These are phyloP conservation scores for Lachnellula occidentalis DNA, from an alignment of 2,329 filamentous ascomycete genomes.

Conservation along the genomic window DNA sequence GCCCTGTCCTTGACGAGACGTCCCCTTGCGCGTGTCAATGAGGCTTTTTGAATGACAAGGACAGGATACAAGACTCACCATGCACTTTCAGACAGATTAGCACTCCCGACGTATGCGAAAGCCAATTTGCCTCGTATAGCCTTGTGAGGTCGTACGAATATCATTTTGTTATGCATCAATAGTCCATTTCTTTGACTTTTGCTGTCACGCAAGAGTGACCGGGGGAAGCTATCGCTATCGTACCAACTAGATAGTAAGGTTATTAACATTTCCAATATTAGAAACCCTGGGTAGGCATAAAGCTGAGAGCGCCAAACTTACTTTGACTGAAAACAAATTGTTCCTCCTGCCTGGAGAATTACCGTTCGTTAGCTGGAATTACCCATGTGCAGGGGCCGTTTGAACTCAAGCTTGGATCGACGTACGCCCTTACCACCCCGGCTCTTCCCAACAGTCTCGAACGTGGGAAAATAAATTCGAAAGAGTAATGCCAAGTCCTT, in stretches of 20 bases:
- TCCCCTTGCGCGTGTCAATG: constrained; percentile 52
- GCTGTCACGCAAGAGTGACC: constrained; percentile 67
- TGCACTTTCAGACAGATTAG: constrained; percentile 88
- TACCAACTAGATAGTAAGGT: constrained; percentile 41
- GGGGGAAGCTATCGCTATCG: constrained; percentile 63
- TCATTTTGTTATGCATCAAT: constrained; percentile 83
- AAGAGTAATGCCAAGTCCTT: constrained; percentile 44
- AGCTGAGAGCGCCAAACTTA: constrained; percentile 35
- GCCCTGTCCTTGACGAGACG: constrained; percentile 64
- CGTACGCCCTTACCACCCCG: constrained; percentile 55
- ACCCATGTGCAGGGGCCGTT: not conserved
- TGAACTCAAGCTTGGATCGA: not conserved
- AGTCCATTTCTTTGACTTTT: constrained; percentile 64
- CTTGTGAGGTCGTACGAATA: constrained; percentile 40
- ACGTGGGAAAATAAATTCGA: constrained; percentile 76
- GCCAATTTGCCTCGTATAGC: constrained; percentile 34
- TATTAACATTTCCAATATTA: not conserved
- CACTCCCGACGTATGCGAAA: constrained; percentile 86
- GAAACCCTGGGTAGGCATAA: not conserved
- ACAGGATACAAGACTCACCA: constrained; percentile 54
- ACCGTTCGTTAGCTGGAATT: constrained; percentile 4
- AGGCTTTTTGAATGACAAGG: not conserved
- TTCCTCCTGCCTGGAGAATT: constrained; percentile 58
- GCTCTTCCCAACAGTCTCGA: constrained; percentile 60
- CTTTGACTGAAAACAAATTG: constrained; percentile 70